Evolutionary conservation across 2,329 filamentous ascomycete species (phyloP).

Genomic region (Diaporthe ampelina): DNA sequence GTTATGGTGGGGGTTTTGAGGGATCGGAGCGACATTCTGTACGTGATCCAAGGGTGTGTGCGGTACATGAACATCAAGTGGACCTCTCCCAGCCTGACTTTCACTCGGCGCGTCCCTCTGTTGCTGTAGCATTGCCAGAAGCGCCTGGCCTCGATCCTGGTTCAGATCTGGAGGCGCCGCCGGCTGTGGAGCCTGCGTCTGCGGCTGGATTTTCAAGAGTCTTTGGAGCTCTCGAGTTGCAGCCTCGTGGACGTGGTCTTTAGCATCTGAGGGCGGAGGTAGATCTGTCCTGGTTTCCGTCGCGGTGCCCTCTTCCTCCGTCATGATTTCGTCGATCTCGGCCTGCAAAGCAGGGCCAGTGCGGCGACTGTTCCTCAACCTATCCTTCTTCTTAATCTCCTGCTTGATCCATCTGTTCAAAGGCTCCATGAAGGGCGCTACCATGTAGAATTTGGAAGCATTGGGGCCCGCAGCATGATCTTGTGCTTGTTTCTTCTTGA

Average conservation of each 20-base stretch:
- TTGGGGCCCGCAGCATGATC: constrained; percentile 71
- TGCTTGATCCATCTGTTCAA: constrained; percentile 92
- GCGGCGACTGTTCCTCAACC: constrained; percentile 25
- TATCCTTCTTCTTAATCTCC: constrained; percentile 83
- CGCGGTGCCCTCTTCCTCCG: constrained; percentile 71
- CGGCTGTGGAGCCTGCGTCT: constrained; percentile 62
- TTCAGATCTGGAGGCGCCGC: constrained; percentile 40
- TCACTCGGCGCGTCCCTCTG: constrained; percentile 48
- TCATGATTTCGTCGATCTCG: constrained; percentile 68
- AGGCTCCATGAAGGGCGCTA: constrained; percentile 88
- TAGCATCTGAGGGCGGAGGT: constrained; percentile 48
- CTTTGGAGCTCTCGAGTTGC: constrained; percentile 67
- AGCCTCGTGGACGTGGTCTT: constrained; percentile 53
- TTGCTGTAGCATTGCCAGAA: constrained; percentile 67
- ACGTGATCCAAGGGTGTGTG: constrained; percentile 70
- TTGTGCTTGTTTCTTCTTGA: constrained; percentile 73
- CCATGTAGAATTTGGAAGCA: constrained; percentile 97
- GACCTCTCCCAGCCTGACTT: constrained; percentile 39
- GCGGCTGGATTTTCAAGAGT: constrained; percentile 68
- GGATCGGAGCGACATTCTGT: constrained; percentile 63
- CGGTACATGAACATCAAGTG: constrained; percentile 49
- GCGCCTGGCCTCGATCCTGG: constrained; percentile 62
- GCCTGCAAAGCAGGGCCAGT: constrained; percentile 55
- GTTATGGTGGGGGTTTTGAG: constrained; percentile 71
- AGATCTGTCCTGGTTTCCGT: constrained; percentile 54